These are phyloP conservation scores for Ophiostoma perfectum DNA, from an alignment of 2,329 filamentous ascomycete genomes.

Conservation along the genomic window DNA sequence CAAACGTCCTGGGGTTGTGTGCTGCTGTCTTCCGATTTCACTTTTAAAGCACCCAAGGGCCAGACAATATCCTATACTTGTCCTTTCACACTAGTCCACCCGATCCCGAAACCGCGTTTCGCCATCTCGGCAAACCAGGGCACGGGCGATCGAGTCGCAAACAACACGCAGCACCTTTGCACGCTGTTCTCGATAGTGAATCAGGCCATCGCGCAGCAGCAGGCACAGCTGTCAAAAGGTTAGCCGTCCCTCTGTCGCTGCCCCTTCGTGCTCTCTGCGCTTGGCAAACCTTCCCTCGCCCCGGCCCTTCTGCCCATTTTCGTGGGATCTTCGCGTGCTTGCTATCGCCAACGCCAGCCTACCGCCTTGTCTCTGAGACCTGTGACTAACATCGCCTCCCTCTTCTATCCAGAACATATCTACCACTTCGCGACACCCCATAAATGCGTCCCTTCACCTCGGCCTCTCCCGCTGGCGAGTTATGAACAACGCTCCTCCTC, in stretches of 20 bases:
- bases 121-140: conserved; percentile 9
- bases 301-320: background rate
- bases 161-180: background rate
- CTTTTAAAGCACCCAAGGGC: background rate
- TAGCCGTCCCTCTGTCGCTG: background rate
- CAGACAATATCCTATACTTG: background rate
- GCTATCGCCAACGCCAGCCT: background rate
- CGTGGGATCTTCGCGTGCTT: conserved; percentile 6
- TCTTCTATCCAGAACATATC: background rate
- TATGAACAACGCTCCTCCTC: conserved; percentile 43
- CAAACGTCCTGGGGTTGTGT: background rate
- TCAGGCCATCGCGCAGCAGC: background rate
- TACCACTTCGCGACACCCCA: background rate
- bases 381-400: background rate
- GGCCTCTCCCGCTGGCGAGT: conserved; percentile 19
- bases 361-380: background rate
- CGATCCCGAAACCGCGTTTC: background rate
- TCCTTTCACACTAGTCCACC: background rate
- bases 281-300: background rate
- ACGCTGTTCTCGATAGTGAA: background rate
- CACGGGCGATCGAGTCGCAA: background rate
- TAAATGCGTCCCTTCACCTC: conserved; percentile 22
- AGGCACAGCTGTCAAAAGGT: background rate
- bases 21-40: background rate
- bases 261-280: background rate